These are phyloP conservation scores for Citrus unshiu DNA, from an alignment of 345 rosid species.

Conservation along the genomic window DNA sequence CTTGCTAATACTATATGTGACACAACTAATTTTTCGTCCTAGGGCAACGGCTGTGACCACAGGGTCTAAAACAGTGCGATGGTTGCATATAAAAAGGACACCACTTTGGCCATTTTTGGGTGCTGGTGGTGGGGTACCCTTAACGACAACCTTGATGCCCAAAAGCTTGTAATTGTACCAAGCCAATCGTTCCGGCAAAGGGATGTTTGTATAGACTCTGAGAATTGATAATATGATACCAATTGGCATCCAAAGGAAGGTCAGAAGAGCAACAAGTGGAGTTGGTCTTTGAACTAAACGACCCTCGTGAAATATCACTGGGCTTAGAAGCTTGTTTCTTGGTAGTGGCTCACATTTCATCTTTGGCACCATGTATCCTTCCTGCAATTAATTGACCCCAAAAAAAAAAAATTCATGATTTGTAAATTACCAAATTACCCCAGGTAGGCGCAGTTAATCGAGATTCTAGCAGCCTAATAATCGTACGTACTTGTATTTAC, in stretches of 20 bases:
- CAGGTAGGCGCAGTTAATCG: too few relatives aligned
- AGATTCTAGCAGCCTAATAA: too few relatives aligned
- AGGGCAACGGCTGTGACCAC: slow-evolving; percentile 81
- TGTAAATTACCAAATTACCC: too few relatives aligned
- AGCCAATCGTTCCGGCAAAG: slow-evolving; percentile 61
- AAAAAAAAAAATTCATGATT: neutral
- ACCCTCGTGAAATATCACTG: slow-evolving; percentile 74
- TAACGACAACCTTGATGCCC: slow-evolving; percentile 53
- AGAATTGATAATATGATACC: slow-evolving; percentile 53
- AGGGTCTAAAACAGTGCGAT: slow-evolving; percentile 78
- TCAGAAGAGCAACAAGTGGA: slow-evolving; percentile 55
- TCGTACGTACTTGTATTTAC: too few relatives aligned
- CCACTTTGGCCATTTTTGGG: slow-evolving; percentile 74
- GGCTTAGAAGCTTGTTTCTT: slow-evolving; percentile 66
- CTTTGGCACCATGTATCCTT: slow-evolving; percentile 63
- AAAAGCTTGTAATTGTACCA: slow-evolving; percentile 51
- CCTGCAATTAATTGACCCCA: slow-evolving; percentile 33
- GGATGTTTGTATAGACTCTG: slow-evolving; percentile 59
- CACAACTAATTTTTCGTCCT: slow-evolving; percentile 87
- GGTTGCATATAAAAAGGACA: slow-evolving; percentile 86
- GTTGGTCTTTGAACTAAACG: slow-evolving; percentile 68
- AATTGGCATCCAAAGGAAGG: slow-evolving; percentile 67
- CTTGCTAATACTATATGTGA: slow-evolving; percentile 92
- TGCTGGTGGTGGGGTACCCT: slow-evolving; percentile 72
- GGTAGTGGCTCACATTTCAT: slow-evolving; percentile 64